A percentile compares a stretch with the other conserved stretches of the same genome.
Evolutionary conservation across 2,329 filamentous ascomycete genomes (phyloP).

Genomic region (Neonectria magnoliae): DNA sequence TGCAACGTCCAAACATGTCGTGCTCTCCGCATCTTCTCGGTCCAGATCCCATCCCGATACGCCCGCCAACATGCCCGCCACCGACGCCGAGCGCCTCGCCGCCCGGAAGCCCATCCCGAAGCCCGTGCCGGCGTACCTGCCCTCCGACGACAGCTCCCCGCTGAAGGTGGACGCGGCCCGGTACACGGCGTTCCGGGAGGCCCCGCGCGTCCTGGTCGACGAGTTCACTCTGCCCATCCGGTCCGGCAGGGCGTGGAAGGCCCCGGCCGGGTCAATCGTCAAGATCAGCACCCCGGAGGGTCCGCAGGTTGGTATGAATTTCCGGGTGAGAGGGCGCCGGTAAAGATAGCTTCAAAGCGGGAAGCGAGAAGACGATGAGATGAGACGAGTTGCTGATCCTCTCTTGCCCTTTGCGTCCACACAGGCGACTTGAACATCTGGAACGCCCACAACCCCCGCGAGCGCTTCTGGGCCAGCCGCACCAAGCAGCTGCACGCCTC

Average conservation of each 20-base stretch:
- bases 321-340: not conserved
- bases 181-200: constrained; percentile 71
- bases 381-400: constrained; percentile 10
- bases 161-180: constrained; percentile 55
- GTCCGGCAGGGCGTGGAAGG: constrained; percentile 78
- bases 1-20: not conserved
- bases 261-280: constrained; percentile 73
- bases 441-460: constrained; percentile 79
- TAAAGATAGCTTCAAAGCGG: not conserved
- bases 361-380: not conserved
- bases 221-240: constrained; percentile 76
- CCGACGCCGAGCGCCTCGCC: constrained; percentile 51
- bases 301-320: constrained; percentile 71
- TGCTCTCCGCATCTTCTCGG: not conserved
- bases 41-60: not conserved
- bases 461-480: constrained; percentile 83
- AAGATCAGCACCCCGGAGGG: constrained; percentile 80
- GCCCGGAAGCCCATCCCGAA: constrained; percentile 57
- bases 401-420: not conserved
- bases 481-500: constrained; percentile 82
- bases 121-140: constrained; percentile 61
- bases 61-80: constrained; percentile 32
- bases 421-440: constrained; percentile 83
- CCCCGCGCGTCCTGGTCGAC: constrained; percentile 53
- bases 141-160: constrained; percentile 52